Conservation (phyloP, 306 rosid genomes). For the Rosa multiflora region DNA sequence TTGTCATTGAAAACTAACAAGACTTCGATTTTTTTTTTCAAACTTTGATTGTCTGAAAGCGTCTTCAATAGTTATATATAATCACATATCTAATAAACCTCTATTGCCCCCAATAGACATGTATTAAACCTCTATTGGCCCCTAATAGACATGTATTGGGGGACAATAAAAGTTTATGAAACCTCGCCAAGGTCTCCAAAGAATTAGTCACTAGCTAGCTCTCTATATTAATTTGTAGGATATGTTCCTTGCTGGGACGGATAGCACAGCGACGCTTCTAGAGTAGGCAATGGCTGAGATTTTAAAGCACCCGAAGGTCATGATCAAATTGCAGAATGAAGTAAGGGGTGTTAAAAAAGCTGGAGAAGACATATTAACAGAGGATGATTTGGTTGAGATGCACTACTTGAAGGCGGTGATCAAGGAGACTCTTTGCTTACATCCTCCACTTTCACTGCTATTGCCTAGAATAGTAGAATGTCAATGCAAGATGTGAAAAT, state of each 20-base stretch:
- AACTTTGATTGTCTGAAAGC: too few species aligned
- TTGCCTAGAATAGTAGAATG: constrained; percentile 27
- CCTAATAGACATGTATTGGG: too few species aligned
- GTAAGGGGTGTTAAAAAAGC: background rate
- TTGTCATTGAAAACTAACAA: too few species aligned
- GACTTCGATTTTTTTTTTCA: too few species aligned
- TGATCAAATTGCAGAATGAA: constrained; percentile 22
- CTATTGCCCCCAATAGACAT: too few species aligned
- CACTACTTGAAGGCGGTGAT: constrained; percentile 44
- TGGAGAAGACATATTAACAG: constrained; percentile 18
- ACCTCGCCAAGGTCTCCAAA: too few species aligned
- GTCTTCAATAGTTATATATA: too few species aligned
- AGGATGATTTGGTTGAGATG: constrained; percentile 40
- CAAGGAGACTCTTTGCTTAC: constrained; percentile 34
- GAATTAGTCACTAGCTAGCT: too few species aligned
- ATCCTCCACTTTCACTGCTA: constrained; percentile 40
- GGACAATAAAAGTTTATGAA: too few species aligned
- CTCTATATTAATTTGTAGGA: constrained; percentile 12
- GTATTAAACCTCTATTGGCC: too few species aligned
- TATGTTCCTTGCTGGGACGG: constrained; percentile 50
- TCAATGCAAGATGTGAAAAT: constrained; percentile 10
- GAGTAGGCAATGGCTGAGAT: constrained; percentile 57
- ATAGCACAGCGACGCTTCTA: constrained; percentile 30
- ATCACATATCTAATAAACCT: too few species aligned
- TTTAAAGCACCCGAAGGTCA: constrained; percentile 35